Percentiles rank a stretch among this genome's conserved stretches.
Evolutionary conservation across 2,329 filamentous ascomycete species (phyloP).

Genomic region (Dendrostoma leiphaemia): DNA sequence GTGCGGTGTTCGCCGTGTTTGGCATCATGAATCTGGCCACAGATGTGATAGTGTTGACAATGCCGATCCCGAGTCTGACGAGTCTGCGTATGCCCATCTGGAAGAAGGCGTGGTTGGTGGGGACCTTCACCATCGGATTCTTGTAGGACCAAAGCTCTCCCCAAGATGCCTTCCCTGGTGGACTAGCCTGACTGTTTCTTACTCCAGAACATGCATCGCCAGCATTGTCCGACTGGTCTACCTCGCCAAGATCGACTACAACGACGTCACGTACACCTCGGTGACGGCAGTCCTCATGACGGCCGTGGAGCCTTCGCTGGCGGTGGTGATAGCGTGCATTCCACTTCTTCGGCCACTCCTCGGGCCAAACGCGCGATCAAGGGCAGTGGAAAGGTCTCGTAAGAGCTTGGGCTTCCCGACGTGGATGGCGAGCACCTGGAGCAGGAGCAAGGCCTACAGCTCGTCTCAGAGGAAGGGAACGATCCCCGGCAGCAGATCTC

Average conservation of each 20-base stretch:
- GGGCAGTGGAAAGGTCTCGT: too few relatives aligned
- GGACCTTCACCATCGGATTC: slow-evolving; percentile 31
- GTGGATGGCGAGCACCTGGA: slow-evolving; percentile 1
- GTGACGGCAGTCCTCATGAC: slow-evolving; percentile 34
- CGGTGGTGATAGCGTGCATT: slow-evolving; percentile 37
- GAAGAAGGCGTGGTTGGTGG: slow-evolving; percentile 30
- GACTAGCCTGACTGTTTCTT: neutral
- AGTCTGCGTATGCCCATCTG: slow-evolving; percentile 28
- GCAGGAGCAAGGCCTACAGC: slow-evolving; percentile 1
- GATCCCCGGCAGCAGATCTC: neutral
- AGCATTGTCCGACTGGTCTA: slow-evolving; percentile 32
- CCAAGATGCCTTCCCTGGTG: too few relatives aligned
- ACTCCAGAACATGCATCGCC: slow-evolving; percentile 32
- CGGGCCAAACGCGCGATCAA: neutral
- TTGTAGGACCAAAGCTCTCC: slow-evolving; percentile 24
- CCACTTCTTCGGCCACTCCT: slow-evolving; percentile 37
- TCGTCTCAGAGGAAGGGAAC: neutral
- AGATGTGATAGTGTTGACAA: neutral
- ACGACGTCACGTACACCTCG: slow-evolving; percentile 33
- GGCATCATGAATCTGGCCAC: neutral
- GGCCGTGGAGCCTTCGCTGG: slow-evolving; percentile 36
- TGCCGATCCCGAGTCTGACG: slow-evolving; percentile 21
- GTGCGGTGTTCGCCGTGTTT: slow-evolving; percentile 3
- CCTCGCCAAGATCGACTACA: slow-evolving; percentile 32
- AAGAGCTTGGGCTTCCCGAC: slow-evolving; percentile 1